Evolutionary conservation across 108 stramenopile species (phyloP), one percentile per base, ranked within the genome.

Genomic region (Nitzschia putrida): DNA sequence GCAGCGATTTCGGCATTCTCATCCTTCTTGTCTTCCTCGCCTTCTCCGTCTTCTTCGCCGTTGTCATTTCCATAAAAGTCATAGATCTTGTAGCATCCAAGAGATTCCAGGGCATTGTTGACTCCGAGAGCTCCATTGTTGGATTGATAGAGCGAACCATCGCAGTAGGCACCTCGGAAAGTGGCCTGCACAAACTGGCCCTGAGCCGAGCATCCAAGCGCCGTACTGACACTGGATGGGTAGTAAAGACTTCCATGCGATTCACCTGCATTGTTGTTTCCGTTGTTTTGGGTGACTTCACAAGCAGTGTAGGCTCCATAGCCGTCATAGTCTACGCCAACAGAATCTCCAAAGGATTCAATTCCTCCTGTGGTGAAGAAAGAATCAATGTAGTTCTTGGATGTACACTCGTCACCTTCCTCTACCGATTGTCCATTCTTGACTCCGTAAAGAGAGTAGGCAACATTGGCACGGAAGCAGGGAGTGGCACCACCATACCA

Each of bases 401-500:
- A 41, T 4, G 49, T 34, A 59, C 86, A 77, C 26, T 51, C 58
- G 25, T n/a, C 53, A 7, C 25, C 23, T 2, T 45, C 10, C 22
- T 7, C 22, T 9, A 39, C 16, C 0, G n/a, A 20, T 11, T 21
- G 16, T n/a, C 61, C 61, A 57, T 75, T 76, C 50, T 68, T 68
- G 37, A 80, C 37, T 22, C 86, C 81, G 50, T 82, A 82, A 29
- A 87, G 58, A 20, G 72, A 73, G 51, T 80, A 87, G 5, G 81
- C 83, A 9, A 74, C 82, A 52, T 87, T 87, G 64, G 86, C 86
- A 66, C 83, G 64, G 54, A 86, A 83, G 24, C 43, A 18, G 29
- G 72, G 82, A 11, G 82, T 81, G 16, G 78, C 71, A 23, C 58
- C 54, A 42, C 42, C 43, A 53, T 71, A 63, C 80, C 81, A 66